Base-by-base conservation (phyloP, 73 alveolate genomes). In the Uronychia setigera region DNA sequence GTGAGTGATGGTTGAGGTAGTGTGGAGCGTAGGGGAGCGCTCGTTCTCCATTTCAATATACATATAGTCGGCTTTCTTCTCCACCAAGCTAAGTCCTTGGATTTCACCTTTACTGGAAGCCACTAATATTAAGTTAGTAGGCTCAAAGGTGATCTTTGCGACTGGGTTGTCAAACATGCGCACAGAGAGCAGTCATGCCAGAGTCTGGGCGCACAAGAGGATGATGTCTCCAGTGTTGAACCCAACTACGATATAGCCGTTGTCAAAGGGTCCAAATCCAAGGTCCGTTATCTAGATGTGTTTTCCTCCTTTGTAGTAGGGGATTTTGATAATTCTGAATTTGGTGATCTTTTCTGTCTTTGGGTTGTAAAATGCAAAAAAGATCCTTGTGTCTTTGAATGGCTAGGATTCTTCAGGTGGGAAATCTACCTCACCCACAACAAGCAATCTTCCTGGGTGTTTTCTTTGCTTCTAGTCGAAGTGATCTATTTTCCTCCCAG, bases 261-360 rank as follows among this genome's bases (percentile, higher is more conserved):
- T 84, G 76, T 84, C 91, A 76, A 35, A 84, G 27, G 91, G 91
- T 33, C 91, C 91, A 75, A 33, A 84, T 9, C 59, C 34, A 0
- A 84, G 1, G 28, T 35, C 35, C 1, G 91, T 33, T 28, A 84
- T 46, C n/a, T 46, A 46, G n/a, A n/a, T n/a, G n/a, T n/a, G n/a
- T n/a, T n/a, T n/a, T n/a, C n/a, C n/a, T n/a, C n/a, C n/a, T n/a
- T n/a, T n/a, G n/a, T n/a, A n/a, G n/a, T n/a, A n/a, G n/a, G n/a
- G n/a, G n/a, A n/a, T n/a, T n/a, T n/a, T n/a, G n/a, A n/a, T n/a
- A n/a, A n/a, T n/a, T n/a, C n/a, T n/a, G n/a, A n/a, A n/a, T n/a
- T n/a, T n/a, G n/a, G n/a, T n/a, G n/a, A n/a, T n/a, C n/a, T n/a
- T n/a, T n/a, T n/a, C n/a, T n/a, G n/a, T n/a, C n/a, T n/a, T n/a